These are phyloP conservation scores for Aspergillus latus DNA, from an alignment of 2,329 filamentous ascomycete genomes.

Conservation along the genomic window DNA sequence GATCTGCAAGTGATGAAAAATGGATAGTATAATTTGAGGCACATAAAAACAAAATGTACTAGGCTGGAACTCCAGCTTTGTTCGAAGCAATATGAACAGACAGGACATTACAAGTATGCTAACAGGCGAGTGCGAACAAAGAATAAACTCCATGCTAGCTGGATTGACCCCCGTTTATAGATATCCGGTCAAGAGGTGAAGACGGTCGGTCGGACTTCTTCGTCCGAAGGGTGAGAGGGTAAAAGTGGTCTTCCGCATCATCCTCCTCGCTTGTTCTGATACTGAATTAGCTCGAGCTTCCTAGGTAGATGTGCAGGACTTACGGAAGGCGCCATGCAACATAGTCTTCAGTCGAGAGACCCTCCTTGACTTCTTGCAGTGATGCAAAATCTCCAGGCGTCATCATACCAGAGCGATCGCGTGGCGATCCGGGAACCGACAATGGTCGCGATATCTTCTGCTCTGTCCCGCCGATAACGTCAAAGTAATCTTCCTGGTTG, in stretches of 20 bases:
- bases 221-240: conserved; percentile 64
- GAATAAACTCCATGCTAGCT: not conserved
- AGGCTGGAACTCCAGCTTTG: not conserved
- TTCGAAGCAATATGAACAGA: conserved; percentile 1
- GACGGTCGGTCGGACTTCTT: conserved; percentile 44
- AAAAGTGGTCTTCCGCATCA: conserved; percentile 76
- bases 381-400: conserved; percentile 97
- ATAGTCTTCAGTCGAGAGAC: conserved; percentile 93
- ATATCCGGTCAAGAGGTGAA: conserved; percentile 39
- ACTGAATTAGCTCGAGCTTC: conserved; percentile 23
- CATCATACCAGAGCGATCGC: conserved; percentile 95
- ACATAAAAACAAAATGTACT: conserved; percentile 8
- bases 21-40: too few relatives aligned
- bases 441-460: conserved; percentile 94
- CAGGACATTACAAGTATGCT: conserved; percentile 5
- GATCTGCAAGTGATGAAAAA: too few relatives aligned
- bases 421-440: conserved; percentile 88
- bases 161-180: conserved; percentile 28
- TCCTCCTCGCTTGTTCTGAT: conserved; percentile 73
- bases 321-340: conserved; percentile 97
- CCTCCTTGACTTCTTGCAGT: conserved; percentile 89
- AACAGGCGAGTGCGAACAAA: not conserved
- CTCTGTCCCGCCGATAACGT: conserved; percentile 89
- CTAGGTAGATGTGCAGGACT: conserved; percentile 50
- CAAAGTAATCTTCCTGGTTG: conserved; percentile 73